phyloP scores from a whole-genome alignment of 805 yeast species.

The Clavispora asparagi region DNA sequence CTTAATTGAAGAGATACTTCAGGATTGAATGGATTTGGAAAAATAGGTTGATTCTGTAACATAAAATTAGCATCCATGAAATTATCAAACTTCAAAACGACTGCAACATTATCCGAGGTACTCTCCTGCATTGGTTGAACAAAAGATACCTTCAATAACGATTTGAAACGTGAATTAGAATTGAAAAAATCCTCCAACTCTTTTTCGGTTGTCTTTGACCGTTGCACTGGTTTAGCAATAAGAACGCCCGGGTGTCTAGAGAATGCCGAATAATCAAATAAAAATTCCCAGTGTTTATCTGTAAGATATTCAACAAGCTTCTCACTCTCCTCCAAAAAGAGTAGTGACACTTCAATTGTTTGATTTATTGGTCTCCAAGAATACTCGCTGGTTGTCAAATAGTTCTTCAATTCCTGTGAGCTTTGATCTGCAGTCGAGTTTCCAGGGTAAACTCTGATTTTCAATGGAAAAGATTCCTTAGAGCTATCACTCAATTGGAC shows the following conservation, averaged over 20 bases:
- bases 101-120: conserved; percentile 4
- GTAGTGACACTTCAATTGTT: background rate
- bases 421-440: background rate
- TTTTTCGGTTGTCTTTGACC: conserved; percentile 19
- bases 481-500: background rate
- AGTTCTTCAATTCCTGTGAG: background rate
- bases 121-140: conserved; percentile 6
- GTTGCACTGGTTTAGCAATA: conserved; percentile 47
- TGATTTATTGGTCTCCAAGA: background rate
- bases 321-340: background rate
- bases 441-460: background rate
- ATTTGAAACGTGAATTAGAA: conserved; percentile 13
- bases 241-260: conserved; percentile 55
- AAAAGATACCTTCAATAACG: conserved; percentile 19
- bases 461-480: background rate
- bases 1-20: conserved; percentile 45
- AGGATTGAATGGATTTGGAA: conserved; percentile 19
- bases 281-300: background rate
- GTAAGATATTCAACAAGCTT: background rate
- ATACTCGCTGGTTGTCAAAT: background rate
- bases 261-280: conserved; percentile 25
- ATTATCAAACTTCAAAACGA: conserved; percentile 27
- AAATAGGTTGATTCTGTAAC: conserved; percentile 13
- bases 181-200: conserved; percentile 22
- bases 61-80: conserved; percentile 30